Evolutionary conservation across 306 rosid genomes (phyloP).

Genomic region (Chamaecrista fasciculata): DNA sequence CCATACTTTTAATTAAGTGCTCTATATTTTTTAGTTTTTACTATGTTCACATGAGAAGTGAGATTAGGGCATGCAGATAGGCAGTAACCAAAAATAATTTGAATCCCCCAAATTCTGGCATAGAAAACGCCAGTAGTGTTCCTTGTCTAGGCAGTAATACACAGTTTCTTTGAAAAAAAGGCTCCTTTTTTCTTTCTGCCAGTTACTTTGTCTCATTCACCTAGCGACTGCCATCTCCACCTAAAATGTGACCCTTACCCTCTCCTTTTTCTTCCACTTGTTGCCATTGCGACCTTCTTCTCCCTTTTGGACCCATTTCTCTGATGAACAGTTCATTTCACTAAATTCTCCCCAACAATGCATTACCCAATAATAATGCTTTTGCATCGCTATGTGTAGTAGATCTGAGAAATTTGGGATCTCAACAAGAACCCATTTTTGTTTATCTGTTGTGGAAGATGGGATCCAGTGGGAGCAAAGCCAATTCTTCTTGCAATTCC

Average conservation of each 20-base stretch:
- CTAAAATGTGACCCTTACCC: slow-evolving; percentile 24
- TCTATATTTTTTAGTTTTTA: too few species aligned
- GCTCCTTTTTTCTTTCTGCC: slow-evolving; percentile 30
- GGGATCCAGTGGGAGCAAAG: slow-evolving; percentile 91
- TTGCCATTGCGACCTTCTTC: not conserved
- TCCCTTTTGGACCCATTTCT: slow-evolving; percentile 23
- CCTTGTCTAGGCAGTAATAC: slow-evolving; percentile 12
- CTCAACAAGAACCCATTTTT: slow-evolving; percentile 35
- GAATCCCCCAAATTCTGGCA: slow-evolving; percentile 42
- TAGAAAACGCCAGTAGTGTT: slow-evolving; percentile 30
- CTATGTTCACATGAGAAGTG: not conserved
- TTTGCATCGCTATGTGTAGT: not conserved
- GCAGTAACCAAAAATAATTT: slow-evolving; percentile 29
- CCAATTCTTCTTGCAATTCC: slow-evolving; percentile 35
- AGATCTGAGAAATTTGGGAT: slow-evolving; percentile 44
- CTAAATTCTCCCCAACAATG: slow-evolving; percentile 10
- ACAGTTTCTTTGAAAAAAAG: slow-evolving; percentile 24
- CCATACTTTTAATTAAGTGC: not conserved
- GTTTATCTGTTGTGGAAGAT: slow-evolving; percentile 32
- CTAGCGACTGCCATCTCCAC: slow-evolving; percentile 35
- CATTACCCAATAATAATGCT: slow-evolving; percentile 7
- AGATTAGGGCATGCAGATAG: not conserved
- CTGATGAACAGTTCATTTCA: slow-evolving; percentile 6
- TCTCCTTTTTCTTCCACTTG: slow-evolving; percentile 5
- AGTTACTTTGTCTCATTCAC: slow-evolving; percentile 45